Percentiles rank a stretch among this genome's conserved stretches.
Conservation (phyloP, 257 asterid species). For the Prunella vulgaris region DNA sequence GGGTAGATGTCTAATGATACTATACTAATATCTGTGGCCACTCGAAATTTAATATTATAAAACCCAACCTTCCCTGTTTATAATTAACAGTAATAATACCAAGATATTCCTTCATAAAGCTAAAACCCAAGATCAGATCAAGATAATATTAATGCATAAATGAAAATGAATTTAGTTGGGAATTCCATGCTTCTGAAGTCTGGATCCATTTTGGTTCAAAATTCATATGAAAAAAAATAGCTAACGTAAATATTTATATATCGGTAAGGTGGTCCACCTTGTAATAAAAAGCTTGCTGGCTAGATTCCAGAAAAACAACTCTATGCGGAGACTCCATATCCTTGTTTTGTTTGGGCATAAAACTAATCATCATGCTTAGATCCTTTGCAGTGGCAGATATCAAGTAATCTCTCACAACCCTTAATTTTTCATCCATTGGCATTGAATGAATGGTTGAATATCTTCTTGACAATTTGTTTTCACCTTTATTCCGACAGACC, state of each 20-base stretch:
- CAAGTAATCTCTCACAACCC: constrained; percentile 70
- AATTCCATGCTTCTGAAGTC: not conserved
- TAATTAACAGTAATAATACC: not conserved
- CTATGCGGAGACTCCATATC: constrained; percentile 41
- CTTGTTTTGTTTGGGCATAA: constrained; percentile 44
- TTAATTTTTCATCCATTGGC: constrained; percentile 54
- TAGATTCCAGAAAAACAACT: constrained; percentile 54
- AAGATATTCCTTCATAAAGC: not conserved
- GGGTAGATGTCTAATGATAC: not conserved
- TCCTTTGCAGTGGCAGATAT: constrained; percentile 97
- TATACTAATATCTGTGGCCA: not conserved
- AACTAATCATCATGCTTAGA: constrained; percentile 87
- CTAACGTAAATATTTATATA: not conserved
- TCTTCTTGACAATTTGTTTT: constrained; percentile 35
- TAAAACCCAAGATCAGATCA: not conserved
- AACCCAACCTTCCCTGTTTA: not conserved
- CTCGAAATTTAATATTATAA: not conserved
- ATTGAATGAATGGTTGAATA: constrained; percentile 59
- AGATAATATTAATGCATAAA: not conserved
- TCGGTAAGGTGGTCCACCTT: constrained; percentile 46
- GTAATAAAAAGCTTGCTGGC: constrained; percentile 69
- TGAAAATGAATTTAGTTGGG: not conserved
- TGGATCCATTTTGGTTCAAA: not conserved
- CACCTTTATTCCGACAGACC: constrained; percentile 47
- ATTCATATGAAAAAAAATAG: not conserved